Evolutionary conservation across 768 basidiomycete genomes (phyloP).

Genomic region (Leccinum variicolor): DNA sequence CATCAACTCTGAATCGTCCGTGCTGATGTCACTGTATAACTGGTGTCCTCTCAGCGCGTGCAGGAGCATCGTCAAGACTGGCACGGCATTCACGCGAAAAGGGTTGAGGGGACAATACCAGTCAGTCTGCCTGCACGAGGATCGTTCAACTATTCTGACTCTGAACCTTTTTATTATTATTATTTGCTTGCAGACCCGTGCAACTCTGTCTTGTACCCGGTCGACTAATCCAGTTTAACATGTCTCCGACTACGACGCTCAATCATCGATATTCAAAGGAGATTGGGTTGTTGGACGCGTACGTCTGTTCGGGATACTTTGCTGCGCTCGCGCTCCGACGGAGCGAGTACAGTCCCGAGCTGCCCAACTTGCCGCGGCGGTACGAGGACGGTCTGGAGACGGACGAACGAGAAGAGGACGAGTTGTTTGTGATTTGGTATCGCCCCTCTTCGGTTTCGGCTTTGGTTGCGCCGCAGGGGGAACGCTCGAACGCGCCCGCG

Average conservation of each 20-base stretch:
- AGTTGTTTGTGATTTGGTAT: constrained; percentile 79
- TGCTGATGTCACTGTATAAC: constrained; percentile 68
- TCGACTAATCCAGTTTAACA: constrained; percentile 67
- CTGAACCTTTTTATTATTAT: not conserved
- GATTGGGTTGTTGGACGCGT: constrained; percentile 67
- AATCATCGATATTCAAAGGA: constrained; percentile 54
- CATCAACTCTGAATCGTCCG: constrained; percentile 51
- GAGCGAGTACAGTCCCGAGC: constrained; percentile 60
- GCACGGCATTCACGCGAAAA: constrained; percentile 68
- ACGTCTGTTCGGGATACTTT: constrained; percentile 84
- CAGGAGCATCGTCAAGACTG: constrained; percentile 67
- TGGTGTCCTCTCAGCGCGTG: constrained; percentile 88
- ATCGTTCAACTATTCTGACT: not conserved
- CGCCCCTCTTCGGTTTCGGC: constrained; percentile 34
- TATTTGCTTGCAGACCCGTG: constrained; percentile 45
- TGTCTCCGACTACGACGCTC: constrained; percentile 54
- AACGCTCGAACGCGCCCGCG: constrained; percentile 18
- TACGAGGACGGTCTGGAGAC: constrained; percentile 91
- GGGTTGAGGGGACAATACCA: constrained; percentile 75
- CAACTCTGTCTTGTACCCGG: constrained; percentile 77
- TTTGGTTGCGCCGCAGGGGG: not conserved
- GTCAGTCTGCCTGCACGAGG: constrained; percentile 40
- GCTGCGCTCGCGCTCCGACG: constrained; percentile 63
- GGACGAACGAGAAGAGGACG: constrained; percentile 85
- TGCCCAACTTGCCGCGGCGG: constrained; percentile 55